These are phyloP conservation scores for Nitzschia sp. DNA, from an alignment of 108 stramenopile genomes.

Conservation along the genomic window DNA sequence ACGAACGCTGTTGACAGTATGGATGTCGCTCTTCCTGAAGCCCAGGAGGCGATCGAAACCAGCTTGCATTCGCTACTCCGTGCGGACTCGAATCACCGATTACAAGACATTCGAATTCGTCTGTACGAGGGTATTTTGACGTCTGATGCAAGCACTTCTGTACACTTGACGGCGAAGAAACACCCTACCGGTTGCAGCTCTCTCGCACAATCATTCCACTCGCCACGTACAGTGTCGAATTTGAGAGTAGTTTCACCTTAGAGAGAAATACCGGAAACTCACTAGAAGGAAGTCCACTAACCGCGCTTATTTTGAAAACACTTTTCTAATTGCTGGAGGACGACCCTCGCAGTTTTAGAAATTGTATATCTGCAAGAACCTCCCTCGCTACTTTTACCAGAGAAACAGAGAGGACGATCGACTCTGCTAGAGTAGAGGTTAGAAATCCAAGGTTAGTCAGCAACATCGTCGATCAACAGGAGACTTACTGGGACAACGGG, in stretches of 20 bases:
- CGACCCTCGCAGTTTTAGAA: no score
- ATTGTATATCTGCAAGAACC: no score
- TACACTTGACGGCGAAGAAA: not conserved
- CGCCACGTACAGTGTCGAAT: conserved; percentile 1
- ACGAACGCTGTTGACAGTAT: conserved; percentile 21
- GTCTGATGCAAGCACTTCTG: not conserved
- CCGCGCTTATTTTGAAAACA: no score
- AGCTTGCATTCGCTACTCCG: not conserved
- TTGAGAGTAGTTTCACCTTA: not conserved
- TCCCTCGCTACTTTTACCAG: no score
- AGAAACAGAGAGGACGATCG: no score
- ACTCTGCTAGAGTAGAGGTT: no score
- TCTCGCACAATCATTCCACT: not conserved
- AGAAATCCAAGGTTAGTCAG: no score
- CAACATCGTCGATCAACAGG: no score
- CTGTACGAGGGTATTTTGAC: not conserved
- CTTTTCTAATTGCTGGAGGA: no score
- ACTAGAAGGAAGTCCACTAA: no score
- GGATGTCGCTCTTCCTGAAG: not conserved
- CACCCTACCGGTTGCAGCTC: not conserved
- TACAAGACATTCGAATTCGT: conserved; percentile 1
- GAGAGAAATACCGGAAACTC: no score
- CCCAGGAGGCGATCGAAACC: not conserved
- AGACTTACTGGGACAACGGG: no score
- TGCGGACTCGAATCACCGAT: not conserved